Evolutionary conservation across 345 rosid species (phyloP), one percentile per base, ranked within the genome.

Genomic region (Psidium friedrichsthalianum): DNA sequence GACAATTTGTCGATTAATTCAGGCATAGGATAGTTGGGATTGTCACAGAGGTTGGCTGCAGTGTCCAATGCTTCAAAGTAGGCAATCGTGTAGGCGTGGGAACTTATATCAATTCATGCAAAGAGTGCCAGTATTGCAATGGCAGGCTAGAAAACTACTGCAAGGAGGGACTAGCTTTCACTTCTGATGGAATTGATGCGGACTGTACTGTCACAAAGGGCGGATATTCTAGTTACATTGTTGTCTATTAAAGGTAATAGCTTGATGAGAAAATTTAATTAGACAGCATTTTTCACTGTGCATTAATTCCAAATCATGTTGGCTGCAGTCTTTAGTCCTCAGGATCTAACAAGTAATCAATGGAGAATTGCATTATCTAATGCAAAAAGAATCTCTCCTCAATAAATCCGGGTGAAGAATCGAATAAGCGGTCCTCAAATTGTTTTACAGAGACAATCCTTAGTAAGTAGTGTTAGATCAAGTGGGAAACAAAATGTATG

Each of bases 61-160:
- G 89, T 91, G 98, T 94, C 84, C 56, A 56, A 25, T 53, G 89
- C 40, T 89, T 96, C 93, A 93, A 94, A 90, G 90, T 90, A 57
- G 95, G 98, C 18, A 95, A 97, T 86, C 93, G 87, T 85, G 95
- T 96, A 86, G 99, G 99, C n/a, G 96, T 97, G 83, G 99, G 99
- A 59, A 96, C 99, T 53, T 96, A 88, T 88, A 96, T 97, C 80
- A 92, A 92, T 89, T 95, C 98, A 1, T 96, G 99, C 87, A 91
- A 94, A 87, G 89, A 92, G n/a, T 91, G 99, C 44, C 94, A 94
- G 3, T 90, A 88, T 32, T 97, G 99, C 52, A 87, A 95, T 12
- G 88, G 92, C 16, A 84, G 89, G 32, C 83, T 88, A 56, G 99
- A 97, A 91, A 89, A 87, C 64, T 47, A 51, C 47, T 96, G 99